A percentile compares a stretch with the other conserved stretches of the same genome.
Evolutionary conservation across 768 basidiomycete genomes (phyloP).

Genomic region (Tremella yokohamensis): DNA sequence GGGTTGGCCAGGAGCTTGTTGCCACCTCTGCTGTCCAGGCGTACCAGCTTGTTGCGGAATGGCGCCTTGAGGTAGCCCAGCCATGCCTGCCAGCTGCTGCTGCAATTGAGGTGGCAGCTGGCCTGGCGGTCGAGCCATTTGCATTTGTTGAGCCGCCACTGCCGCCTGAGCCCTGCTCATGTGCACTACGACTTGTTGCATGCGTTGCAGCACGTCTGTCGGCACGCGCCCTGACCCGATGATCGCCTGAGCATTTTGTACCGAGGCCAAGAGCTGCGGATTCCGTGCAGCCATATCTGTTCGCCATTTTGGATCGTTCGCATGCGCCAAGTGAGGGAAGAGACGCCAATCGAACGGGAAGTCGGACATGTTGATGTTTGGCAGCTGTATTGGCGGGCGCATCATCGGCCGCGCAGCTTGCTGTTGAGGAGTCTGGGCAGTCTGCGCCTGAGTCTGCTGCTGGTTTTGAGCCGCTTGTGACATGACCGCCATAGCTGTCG

Average conservation of each 20-base stretch:
- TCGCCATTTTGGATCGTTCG: slow-evolving; percentile 28
- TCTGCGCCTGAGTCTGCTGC: neutral
- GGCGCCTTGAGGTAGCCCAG: slow-evolving; percentile 2
- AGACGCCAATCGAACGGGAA: slow-evolving; percentile 48
- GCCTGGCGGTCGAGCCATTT: neutral
- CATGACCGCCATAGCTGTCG: slow-evolving; percentile 28
- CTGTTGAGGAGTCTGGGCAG: neutral
- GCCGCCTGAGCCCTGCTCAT: slow-evolving; percentile 2
- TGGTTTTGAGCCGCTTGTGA: slow-evolving; percentile 25
- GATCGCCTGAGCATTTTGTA: slow-evolving; percentile 22
- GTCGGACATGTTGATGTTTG: slow-evolving; percentile 34
- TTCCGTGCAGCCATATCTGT: slow-evolving; percentile 24
- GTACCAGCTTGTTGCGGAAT: neutral
- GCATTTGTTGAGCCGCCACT: neutral
- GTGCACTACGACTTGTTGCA: slow-evolving; percentile 29
- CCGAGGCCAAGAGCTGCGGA: slow-evolving; percentile 24
- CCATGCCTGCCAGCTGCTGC: slow-evolving; percentile 4
- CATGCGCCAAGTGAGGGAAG: slow-evolving; percentile 18
- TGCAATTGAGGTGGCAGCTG: slow-evolving; percentile 13
- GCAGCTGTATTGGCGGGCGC: slow-evolving; percentile 10
- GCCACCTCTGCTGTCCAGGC: neutral
- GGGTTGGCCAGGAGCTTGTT: neutral
- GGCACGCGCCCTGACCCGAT: slow-evolving; percentile 21
- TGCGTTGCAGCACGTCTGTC: slow-evolving; percentile 31
- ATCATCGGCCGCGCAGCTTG: neutral